Conservation (phyloP, 1,139 yeast species). For the Barnettozyma hawaiiensis region DNA sequence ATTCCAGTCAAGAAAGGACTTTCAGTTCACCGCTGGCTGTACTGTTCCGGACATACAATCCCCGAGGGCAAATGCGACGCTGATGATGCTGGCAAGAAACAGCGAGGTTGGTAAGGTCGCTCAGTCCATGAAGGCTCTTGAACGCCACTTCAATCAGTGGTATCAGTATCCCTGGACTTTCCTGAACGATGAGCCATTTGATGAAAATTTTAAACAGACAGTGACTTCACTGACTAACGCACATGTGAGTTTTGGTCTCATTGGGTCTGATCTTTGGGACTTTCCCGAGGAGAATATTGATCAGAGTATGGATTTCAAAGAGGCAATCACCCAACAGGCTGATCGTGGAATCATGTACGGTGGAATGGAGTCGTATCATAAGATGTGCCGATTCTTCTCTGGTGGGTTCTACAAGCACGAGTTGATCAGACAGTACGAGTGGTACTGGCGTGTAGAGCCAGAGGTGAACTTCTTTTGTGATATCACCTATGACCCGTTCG, state of each 20-base stretch:
- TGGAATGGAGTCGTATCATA: constrained; percentile 63
- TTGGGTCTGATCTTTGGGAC: constrained; percentile 29
- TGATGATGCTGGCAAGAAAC: constrained; percentile 79
- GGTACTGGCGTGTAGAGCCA: constrained; percentile 97
- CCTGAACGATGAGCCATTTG: constrained; percentile 71
- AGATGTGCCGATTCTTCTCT: constrained; percentile 68
- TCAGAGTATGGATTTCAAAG: constrained; percentile 33
- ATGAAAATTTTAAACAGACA: constrained; percentile 49
- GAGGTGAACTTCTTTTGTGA: constrained; percentile 86
- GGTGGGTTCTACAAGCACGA: constrained; percentile 76
- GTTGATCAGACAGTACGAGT: constrained; percentile 58
- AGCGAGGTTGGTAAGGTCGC: constrained; percentile 65
- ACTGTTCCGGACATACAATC: constrained; percentile 6
- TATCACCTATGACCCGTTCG: constrained; percentile 83
- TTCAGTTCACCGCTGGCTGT: constrained; percentile 48
- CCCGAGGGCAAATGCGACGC: constrained; percentile 60
- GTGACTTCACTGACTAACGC: constrained; percentile 49
- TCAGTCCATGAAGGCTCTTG: constrained; percentile 63
- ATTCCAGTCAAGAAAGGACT: constrained; percentile 22
- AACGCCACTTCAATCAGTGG: constrained; percentile 87
- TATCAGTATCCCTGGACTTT: constrained; percentile 87
- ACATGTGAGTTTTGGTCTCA: constrained; percentile 45
- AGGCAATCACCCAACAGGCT: constrained; percentile 63
- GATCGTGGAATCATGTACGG: constrained; percentile 82
- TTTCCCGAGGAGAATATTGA: constrained; percentile 27